phyloP scores from a whole-genome alignment of 2,329 filamentous ascomycete genomes.

The Epichloe bromicola region DNA sequence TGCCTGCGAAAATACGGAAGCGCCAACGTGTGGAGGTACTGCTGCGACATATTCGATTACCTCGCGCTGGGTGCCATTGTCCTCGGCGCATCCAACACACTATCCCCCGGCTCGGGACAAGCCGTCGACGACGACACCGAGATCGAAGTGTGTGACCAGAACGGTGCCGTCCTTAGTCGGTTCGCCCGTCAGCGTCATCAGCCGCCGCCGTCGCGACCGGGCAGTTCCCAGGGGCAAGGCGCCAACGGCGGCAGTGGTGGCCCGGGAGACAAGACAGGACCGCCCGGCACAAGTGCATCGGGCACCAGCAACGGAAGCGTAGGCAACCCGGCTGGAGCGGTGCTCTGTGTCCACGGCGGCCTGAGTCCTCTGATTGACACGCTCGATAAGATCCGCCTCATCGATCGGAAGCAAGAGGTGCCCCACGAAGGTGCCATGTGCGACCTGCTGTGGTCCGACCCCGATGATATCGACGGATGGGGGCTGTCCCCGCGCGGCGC shows the following conservation, averaged over 20 bases:
- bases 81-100: slow-evolving; percentile 64
- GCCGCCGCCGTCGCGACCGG: slow-evolving; percentile 1
- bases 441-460: slow-evolving; percentile 94
- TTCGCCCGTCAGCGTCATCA: slow-evolving; percentile 41
- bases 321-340: slow-evolving; percentile 63
- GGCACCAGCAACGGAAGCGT: slow-evolving; percentile 50
- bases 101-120: slow-evolving; percentile 31
- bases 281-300: slow-evolving; percentile 69
- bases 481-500: slow-evolving; percentile 86
- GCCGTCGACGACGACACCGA: slow-evolving; percentile 62
- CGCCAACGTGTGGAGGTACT: slow-evolving; percentile 94
- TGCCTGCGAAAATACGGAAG: slow-evolving; percentile 92
- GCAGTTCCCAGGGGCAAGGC: slow-evolving; percentile 9
- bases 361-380: slow-evolving; percentile 83
- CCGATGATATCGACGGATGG: slow-evolving; percentile 97
- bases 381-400: slow-evolving; percentile 86
- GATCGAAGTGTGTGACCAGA: slow-evolving; percentile 83
- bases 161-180: slow-evolving; percentile 63
- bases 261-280: slow-evolving; percentile 38
- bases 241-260: slow-evolving; percentile 8
- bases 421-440: slow-evolving; percentile 99
- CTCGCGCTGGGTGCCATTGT: slow-evolving; percentile 81
- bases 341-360: slow-evolving; percentile 91
- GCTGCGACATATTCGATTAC: slow-evolving; percentile 97
- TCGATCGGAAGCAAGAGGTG: slow-evolving; percentile 96